phyloP scores from a whole-genome alignment of 495 filamentous ascomycete species.

The Aspergillus homomorphus region DNA sequence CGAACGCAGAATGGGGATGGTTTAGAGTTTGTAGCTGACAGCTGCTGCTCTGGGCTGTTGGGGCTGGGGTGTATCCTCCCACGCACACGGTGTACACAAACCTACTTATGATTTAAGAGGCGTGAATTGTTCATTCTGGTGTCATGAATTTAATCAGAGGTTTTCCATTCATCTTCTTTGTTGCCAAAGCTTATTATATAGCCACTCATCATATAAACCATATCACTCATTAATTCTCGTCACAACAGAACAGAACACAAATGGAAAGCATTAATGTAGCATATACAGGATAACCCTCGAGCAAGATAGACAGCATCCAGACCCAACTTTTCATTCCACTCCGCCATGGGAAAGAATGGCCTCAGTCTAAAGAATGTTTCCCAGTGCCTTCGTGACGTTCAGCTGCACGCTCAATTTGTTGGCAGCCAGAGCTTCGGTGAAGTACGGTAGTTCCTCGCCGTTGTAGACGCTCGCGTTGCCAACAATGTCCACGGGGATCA shows the following conservation, averaged over 20 bases:
- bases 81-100: too few species aligned
- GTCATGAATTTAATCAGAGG: too few species aligned
- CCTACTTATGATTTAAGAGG: too few species aligned
- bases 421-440: constrained; percentile 46
- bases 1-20: too few species aligned
- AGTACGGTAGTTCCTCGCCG: constrained; percentile 61
- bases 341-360: background rate
- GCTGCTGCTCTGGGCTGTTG: too few species aligned
- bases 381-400: constrained; percentile 41
- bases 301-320: background rate
- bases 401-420: constrained; percentile 39
- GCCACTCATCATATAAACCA: background rate
- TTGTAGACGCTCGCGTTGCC: constrained; percentile 57
- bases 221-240: background rate
- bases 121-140: too few species aligned
- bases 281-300: too few species aligned
- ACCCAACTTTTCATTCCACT: background rate
- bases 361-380: background rate
- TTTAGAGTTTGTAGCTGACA: too few species aligned
- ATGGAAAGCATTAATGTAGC: background rate
- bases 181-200: background rate
- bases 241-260: background rate
- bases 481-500: constrained; percentile 57
- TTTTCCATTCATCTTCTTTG: background rate
- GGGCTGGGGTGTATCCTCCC: too few species aligned